A percentile compares a stretch with the other conserved stretches of the same genome.
phyloP scores from a whole-genome alignment of 179 eudicot genomes.

The Heliamphora pulchella region DNA sequence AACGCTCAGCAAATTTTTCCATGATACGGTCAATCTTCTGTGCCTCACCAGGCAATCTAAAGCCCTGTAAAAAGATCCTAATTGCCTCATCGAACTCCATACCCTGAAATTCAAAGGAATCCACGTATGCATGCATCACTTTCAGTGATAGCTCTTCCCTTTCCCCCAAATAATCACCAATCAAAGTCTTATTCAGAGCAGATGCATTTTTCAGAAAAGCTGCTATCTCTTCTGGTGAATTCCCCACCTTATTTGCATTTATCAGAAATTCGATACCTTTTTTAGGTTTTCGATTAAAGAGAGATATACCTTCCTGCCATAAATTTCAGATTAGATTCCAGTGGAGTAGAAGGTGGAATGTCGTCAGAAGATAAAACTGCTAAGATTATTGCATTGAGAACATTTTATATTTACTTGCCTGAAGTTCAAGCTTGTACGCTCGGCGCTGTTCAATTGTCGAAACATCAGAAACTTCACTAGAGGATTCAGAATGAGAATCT shows the following conservation, averaged over 20 bases:
- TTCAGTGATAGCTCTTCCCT: conserved; percentile 82
- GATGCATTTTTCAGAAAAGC: conserved; percentile 73
- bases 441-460: conserved; percentile 91
- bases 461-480: conserved; percentile 80
- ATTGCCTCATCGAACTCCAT: conserved; percentile 87
- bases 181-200: conserved; percentile 66
- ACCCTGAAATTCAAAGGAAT: conserved; percentile 80
- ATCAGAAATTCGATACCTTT: conserved; percentile 88
- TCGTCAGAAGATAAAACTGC: background rate
- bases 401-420: conserved; percentile 39
- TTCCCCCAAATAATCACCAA: conserved; percentile 96
- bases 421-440: conserved; percentile 98
- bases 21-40: conserved; percentile 95
- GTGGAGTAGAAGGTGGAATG: background rate
- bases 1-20: conserved; percentile 97
- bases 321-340: conserved; percentile 31
- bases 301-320: conserved; percentile 98
- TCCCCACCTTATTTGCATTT: conserved; percentile 82
- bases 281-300: conserved; percentile 85
- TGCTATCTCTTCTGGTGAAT: conserved; percentile 80
- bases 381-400: background rate
- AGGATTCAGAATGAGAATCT: conserved; percentile 71
- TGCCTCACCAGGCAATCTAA: conserved; percentile 96
- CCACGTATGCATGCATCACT: conserved; percentile 97
- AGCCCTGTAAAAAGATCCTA: conserved; percentile 74